Percentiles rank a stretch among this genome's conserved stretches.
Evolutionary conservation across 2,329 filamentous ascomycete species (phyloP).

Genomic region (Onygena corvina): DNA sequence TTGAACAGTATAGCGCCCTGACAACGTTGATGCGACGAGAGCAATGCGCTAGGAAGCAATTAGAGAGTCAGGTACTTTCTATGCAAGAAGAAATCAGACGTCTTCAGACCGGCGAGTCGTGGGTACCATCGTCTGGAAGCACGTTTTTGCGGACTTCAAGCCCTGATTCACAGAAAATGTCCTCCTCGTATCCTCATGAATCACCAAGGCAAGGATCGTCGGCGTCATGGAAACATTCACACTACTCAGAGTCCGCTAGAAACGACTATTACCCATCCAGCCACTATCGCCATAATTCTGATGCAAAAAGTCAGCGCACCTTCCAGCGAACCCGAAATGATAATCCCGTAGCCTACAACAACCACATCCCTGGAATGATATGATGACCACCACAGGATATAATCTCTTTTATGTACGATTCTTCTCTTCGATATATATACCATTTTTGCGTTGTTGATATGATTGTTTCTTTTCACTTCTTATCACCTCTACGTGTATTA

Average conservation of each 20-base stretch:
- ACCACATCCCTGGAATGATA: slow-evolving; percentile 5
- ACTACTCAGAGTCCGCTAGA: not conserved
- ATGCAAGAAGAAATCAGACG: slow-evolving; percentile 33
- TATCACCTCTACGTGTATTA: not conserved
- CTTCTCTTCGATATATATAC: not conserved
- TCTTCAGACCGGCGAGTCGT: slow-evolving; percentile 23
- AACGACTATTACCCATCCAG: not conserved
- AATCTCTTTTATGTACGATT: not conserved
- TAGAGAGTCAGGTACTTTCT: slow-evolving; percentile 34
- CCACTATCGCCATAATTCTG: not conserved
- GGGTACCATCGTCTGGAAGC: slow-evolving; percentile 24
- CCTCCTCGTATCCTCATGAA: not conserved
- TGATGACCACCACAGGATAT: not conserved
- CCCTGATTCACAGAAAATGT: slow-evolving; percentile 1
- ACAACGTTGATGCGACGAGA: slow-evolving; percentile 37
- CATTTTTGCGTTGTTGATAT: not conserved
- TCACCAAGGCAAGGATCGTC: not conserved
- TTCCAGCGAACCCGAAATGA: not conserved
- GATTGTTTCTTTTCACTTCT: not conserved
- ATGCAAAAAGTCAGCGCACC: not conserved
- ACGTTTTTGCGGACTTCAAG: slow-evolving; percentile 19
- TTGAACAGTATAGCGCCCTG: slow-evolving; percentile 38
- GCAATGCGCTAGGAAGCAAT: slow-evolving; percentile 34
- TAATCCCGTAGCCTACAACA: not conserved
- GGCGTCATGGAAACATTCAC: not conserved